Base-by-base conservation (phyloP, 2,329 filamentous ascomycete species). In the Lachnellula arida region DNA sequence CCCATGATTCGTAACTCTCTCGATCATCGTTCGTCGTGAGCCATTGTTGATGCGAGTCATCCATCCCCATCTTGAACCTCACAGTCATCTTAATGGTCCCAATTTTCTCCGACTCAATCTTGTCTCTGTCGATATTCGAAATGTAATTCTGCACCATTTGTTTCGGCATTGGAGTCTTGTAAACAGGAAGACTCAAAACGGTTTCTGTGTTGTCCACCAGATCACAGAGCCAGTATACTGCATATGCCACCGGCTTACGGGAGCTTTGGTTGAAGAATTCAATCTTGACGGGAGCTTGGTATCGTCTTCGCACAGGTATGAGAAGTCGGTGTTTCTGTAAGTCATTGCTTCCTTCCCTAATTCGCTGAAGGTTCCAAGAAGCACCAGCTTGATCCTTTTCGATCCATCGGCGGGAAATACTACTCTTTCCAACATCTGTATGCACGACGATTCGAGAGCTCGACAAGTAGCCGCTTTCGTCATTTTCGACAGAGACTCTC, bases 61-160 rank as follows among this genome's bases (percentile, higher is more conserved):
- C 60, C 60, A 62, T 60, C 9, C 60, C 60, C 57, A 60, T 60
- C 54, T 62, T 62, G 49, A 62, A 62, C 1, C 60, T 32, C 3
- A 58, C 53, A 1, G 50, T 58, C 53, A 62, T 43, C 14, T 54
- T 58, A 2, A 60, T 28, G 0, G 54, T 56, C 4, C 52, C 59
- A 15, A 61, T 42, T 43, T 47, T 56, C 50, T 59, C 59, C 1
- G 54, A 46, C n/a, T 55, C 43, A 22, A 59, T 52, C 8, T 55
- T 53, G 37, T 49, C 52, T 12, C 34, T 42, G 1, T 61, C 54
- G 32, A 56, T 51, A 25, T 61, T 47, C 2, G 57, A 19, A 25
- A 59, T 56, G 28, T 61, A 61, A 25, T 61, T 61, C 28, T 61
- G 59, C 1, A 53, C 56, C 53, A 60, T 46, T n/a, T 52, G 53